A percentile compares a stretch with the other conserved stretches of the same genome.
Evolutionary conservation across 495 filamentous ascomycete species (phyloP).

Genomic region (Darksidea phi): DNA sequence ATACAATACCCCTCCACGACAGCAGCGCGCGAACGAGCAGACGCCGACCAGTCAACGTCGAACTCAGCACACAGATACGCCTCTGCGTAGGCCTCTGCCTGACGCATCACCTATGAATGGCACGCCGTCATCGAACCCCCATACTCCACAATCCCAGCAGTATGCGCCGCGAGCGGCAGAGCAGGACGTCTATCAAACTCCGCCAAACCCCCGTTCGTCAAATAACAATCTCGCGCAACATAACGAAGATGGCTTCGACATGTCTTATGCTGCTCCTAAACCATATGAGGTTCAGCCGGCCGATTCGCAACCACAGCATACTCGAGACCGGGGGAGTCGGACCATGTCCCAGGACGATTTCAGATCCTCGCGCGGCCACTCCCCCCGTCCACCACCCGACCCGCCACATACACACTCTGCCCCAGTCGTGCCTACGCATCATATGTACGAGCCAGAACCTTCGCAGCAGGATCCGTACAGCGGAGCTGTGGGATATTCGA

Average conservation of each 20-base stretch:
- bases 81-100: constrained; percentile 21
- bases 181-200: constrained; percentile 10
- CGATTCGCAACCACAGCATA: constrained; percentile 20
- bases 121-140: constrained; percentile 9
- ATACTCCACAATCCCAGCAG: constrained; percentile 23
- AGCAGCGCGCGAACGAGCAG: constrained; percentile 29
- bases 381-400: constrained; percentile 13
- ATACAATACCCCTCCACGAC: constrained; percentile 36
- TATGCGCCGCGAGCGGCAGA: background rate
- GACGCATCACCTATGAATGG: constrained; percentile 22
- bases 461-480: constrained; percentile 1
- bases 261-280: constrained; percentile 32
- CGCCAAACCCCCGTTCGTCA: constrained; percentile 7
- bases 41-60: constrained; percentile 24
- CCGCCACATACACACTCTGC: constrained; percentile 38
- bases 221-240: constrained; percentile 1
- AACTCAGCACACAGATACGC: constrained; percentile 11
- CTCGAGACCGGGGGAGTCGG: constrained; percentile 9
- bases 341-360: constrained; percentile 24
- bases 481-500: background rate
- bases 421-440: constrained; percentile 27
- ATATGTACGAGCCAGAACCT: constrained; percentile 11
- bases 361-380: constrained; percentile 16
- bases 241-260: constrained; percentile 24
- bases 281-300: constrained; percentile 31